Evolutionary conservation across 2,329 filamentous ascomycete genomes (phyloP), one percentile per base, ranked within the genome.

Genomic region (Mollisia scopiformis): DNA sequence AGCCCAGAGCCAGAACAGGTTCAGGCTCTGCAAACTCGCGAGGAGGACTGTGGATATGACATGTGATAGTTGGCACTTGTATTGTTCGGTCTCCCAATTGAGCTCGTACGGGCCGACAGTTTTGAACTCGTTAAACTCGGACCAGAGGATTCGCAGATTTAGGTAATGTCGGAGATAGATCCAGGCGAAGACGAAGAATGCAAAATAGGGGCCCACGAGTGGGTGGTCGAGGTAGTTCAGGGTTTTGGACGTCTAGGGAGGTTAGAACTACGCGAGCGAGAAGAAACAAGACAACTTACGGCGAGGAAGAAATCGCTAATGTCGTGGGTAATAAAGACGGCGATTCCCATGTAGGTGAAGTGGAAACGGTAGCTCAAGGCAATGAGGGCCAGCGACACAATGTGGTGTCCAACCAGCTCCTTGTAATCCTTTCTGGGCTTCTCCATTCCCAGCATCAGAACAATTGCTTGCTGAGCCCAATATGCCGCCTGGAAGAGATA

Each of bases 261-360:
- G 19, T 35, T 35, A 35, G 31, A n/a, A n/a, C n/a, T n/a, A n/a
- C n/a, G n/a, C 31, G 7, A 27, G 53, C 43, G 5, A 35, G 33
- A 27, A 60, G 11, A 10, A 11, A 35, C 31, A 35, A 13, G 31
- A 13, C 31, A 11, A 78, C 88, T 78, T 85, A 93, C 91, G 37
- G 94, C 93, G 47, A 97, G 84, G 85, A 97, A 97, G 79, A 97
- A 97, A 76, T 97, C 93, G 62, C 89, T 93, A 64, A 97, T 91
- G 73, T 98, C 93, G 76, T 96, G 92, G 10, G 93, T 97, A 64
- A 95, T 92, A 77, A 97, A 98, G 33, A 98, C 92, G 21, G 92
- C 91, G 58, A 97, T 79, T 27, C 93, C 93, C 75, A 98, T 96
- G 77, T 97, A 94, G 21, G 93, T 96, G 76, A 97, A 98, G 78